Base-by-base conservation (phyloP, 1,284 basidiomycete species). In the Athelia psychrophila region DNA sequence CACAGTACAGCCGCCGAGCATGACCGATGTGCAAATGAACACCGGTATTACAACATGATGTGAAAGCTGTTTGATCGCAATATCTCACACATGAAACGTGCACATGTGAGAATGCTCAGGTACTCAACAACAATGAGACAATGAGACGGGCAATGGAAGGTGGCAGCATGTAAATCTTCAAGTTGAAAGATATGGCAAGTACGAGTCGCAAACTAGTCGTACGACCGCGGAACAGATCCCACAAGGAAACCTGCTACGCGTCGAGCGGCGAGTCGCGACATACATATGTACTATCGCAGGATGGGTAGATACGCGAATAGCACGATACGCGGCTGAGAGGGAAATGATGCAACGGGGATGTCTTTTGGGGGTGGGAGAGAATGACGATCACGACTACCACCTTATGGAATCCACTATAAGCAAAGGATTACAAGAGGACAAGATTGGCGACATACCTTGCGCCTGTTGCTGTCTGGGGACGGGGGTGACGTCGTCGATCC, bases 371-470 rank as follows among this genome's bases (percentile, higher is more conserved):
- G 38, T 5, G n/a, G 38, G 6, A 42, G n/a, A 18, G 38, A 18
- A 42, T 95, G 93, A 71, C 95, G 93, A 95, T 95, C 96, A 80
- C 96, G 95, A 66, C 96, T 93, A 96, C 96, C 96, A 88, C 96
- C 96, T 95, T 95, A 57, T 18, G 27, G 48, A 12, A 51, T 56
- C 47, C 18, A 46, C 32, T 15, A 1, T 36, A 38, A 10, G 20
- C 48, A 55, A 33, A 16, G 30, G 40, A 36, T 30, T 5, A 30
- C 5, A 30, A 15, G 35, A 44, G 25, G 49, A 40, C 1, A 33
- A 47, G 33, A 36, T n/a, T n/a, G n/a, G n/a, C n/a, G n/a, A 68
- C 75, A 56, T 54, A 91, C 89, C 88, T 95, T 99, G 79, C 95
- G 86, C 69, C 96, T 87, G 64, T 97, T 99, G 60, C 90, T 95